These are phyloP conservation scores for Colletotrichum camelliae DNA, from an alignment of 2,329 filamentous ascomycete genomes.

Conservation along the genomic window DNA sequence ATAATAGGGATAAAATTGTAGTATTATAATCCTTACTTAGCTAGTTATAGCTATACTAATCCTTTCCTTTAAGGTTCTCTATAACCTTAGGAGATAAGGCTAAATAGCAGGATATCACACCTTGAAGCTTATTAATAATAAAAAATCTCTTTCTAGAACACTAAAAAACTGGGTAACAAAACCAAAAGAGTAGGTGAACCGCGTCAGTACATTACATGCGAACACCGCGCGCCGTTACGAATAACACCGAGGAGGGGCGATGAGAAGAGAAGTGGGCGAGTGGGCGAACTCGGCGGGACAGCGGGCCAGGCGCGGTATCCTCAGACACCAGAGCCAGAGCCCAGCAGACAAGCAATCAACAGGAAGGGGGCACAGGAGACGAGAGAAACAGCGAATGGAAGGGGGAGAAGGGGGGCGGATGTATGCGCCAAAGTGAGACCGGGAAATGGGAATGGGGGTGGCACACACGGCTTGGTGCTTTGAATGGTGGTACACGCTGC, in stretches of 20 bases:
- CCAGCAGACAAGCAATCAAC: background rate
- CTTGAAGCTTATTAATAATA: too few species aligned
- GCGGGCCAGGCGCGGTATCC: background rate
- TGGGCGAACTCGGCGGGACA: constrained; percentile 7
- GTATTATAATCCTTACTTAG: too few species aligned
- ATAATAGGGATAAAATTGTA: too few species aligned
- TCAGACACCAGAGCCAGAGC: background rate
- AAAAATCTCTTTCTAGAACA: too few species aligned
- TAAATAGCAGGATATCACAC: too few species aligned
- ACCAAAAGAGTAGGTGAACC: background rate
- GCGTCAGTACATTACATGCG: background rate
- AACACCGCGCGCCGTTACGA: constrained; percentile 11
- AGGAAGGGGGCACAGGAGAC: background rate
- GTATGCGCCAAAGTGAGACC: constrained; percentile 9
- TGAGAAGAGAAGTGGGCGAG: background rate
- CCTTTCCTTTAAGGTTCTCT: too few species aligned
- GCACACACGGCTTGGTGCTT: background rate
- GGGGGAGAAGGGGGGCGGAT: constrained; percentile 5
- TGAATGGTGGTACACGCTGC: background rate
- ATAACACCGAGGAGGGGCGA: constrained; percentile 7
- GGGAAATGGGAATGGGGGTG: constrained; percentile 5
- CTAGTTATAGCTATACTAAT: too few species aligned
- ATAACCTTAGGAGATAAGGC: too few species aligned
- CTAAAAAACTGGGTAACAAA: too few species aligned
- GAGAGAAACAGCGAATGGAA: background rate